These are phyloP conservation scores for Mallotus japonicus DNA, from an alignment of 441 rosid genomes.

Conservation along the genomic window DNA sequence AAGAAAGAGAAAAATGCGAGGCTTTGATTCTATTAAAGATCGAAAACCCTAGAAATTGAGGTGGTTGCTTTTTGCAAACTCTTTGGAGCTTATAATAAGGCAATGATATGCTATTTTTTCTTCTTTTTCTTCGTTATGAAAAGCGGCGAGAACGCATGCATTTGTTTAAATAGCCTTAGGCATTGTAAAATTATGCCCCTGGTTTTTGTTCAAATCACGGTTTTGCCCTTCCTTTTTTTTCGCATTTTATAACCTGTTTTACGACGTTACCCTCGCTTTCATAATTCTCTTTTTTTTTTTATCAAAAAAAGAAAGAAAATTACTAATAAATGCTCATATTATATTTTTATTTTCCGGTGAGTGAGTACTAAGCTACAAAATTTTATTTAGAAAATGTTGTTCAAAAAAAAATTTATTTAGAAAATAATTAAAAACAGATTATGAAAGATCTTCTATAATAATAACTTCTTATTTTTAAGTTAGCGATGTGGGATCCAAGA, in stretches of 20 bases:
- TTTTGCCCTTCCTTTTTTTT: slow-evolving; percentile 2
- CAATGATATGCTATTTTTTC: not conserved
- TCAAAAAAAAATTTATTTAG: no score
- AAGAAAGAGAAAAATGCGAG: not conserved
- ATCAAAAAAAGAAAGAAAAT: no score
- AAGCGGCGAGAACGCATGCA: not conserved
- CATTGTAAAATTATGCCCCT: not conserved
- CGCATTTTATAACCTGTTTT: not conserved
- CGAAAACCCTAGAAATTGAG: slow-evolving; percentile 4
- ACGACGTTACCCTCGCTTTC: not conserved
- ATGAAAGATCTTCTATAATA: no score
- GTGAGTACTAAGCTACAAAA: no score
- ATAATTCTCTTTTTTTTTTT: not conserved
- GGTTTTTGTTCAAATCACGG: not conserved
- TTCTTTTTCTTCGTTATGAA: not conserved
- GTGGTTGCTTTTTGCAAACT: not conserved
- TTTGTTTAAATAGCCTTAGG: not conserved
- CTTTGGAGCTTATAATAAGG: no score
- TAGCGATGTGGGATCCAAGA: no score
- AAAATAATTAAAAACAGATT: no score
- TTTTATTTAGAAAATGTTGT: no score
- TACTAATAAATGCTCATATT: no score
- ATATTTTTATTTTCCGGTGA: no score
- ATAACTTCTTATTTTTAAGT: no score
- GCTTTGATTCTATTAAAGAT: not conserved